Percentiles rank a stretch among this genome's conserved stretches.
Evolutionary conservation across 2,329 filamentous ascomycete genomes (phyloP).

Genomic region (Trichophyton mentagrophytes): DNA sequence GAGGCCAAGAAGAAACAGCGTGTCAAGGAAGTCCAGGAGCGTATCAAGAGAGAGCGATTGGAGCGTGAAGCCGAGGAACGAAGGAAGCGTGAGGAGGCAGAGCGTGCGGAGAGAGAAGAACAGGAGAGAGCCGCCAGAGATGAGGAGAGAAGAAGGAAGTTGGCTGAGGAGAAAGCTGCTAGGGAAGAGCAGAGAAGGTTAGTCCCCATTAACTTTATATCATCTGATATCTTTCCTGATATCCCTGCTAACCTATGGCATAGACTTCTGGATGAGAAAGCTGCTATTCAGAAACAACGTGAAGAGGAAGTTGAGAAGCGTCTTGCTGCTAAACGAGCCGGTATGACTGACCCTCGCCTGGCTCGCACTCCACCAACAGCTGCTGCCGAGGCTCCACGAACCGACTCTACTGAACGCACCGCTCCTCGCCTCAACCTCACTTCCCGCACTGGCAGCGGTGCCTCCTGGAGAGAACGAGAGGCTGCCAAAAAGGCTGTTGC

Average conservation of each 20-base stretch:
- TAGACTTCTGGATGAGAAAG: constrained; percentile 51
- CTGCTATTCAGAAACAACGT: constrained; percentile 58
- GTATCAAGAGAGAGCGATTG: constrained; percentile 66
- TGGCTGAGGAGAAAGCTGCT: constrained; percentile 56
- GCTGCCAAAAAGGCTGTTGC: constrained; percentile 35
- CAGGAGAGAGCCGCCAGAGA: constrained; percentile 70
- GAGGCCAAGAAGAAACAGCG: constrained; percentile 81
- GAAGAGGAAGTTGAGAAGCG: constrained; percentile 80
- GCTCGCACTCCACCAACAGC: constrained; percentile 34
- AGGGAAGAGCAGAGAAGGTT: constrained; percentile 48
- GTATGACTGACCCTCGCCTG: constrained; percentile 37
- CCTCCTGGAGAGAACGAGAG: constrained; percentile 48
- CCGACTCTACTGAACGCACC: constrained; percentile 38
- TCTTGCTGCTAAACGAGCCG: constrained; percentile 39
- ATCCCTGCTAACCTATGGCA: constrained; percentile 12
- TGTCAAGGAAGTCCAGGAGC: constrained; percentile 77
- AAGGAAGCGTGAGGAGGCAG: constrained; percentile 67
- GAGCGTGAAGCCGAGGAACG: constrained; percentile 78
- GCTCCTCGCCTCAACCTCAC: constrained; percentile 46
- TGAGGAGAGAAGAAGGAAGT: constrained; percentile 62
- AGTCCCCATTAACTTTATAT: constrained; percentile 25
- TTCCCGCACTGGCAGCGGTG: constrained; percentile 35
- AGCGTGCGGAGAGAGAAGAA: constrained; percentile 66
- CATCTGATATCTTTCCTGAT: constrained; percentile 11
- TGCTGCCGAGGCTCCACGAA: constrained; percentile 33